Evolutionary conservation across 2,329 filamentous ascomycete genomes (phyloP).

Genomic region (Aureobasidium musti): DNA sequence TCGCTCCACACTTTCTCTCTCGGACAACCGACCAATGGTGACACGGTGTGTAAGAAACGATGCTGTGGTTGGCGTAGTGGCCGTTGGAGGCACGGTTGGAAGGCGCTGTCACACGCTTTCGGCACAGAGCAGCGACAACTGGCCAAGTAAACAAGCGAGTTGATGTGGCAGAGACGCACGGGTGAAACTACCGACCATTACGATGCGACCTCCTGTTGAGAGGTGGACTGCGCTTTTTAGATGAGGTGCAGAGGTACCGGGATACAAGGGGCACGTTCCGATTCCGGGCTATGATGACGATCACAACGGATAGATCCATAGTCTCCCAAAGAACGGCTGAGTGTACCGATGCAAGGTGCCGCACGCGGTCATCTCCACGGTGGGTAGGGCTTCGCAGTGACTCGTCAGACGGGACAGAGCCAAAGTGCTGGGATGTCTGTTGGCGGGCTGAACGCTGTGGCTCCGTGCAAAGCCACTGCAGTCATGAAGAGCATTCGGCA

Average conservation of each 20-base stretch:
- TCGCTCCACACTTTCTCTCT: constrained; percentile 21
- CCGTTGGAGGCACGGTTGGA: constrained; percentile 19
- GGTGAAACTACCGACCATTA: constrained; percentile 14
- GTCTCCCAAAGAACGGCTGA: constrained; percentile 23
- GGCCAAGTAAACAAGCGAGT: constrained; percentile 16
- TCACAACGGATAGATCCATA: constrained; percentile 29
- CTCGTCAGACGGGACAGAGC: constrained; percentile 25
- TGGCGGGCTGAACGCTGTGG: constrained; percentile 5
- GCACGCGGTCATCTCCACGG: constrained; percentile 28
- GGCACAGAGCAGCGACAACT: not conserved
- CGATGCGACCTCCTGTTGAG: constrained; percentile 15
- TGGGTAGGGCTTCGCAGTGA: constrained; percentile 15
- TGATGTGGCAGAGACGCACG: constrained; percentile 4
- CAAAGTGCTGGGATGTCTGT: constrained; percentile 14
- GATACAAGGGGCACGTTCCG: constrained; percentile 13
- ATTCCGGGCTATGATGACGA: constrained; percentile 22
- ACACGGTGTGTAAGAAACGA: not conserved
- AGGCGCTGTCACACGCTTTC: constrained; percentile 18
- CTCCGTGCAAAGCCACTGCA: constrained; percentile 21
- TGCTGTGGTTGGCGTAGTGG: constrained; percentile 10
- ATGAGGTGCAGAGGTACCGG: constrained; percentile 23
- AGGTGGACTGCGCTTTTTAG: constrained; percentile 24
- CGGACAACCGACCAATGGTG: constrained; percentile 9
- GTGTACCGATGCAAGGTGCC: constrained; percentile 27
- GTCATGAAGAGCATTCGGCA: not conserved